Evolutionary conservation across 2,329 filamentous ascomycete species (phyloP), one percentile per base, ranked within the genome.

Genomic region (Pseudocercospora fuligena): DNA sequence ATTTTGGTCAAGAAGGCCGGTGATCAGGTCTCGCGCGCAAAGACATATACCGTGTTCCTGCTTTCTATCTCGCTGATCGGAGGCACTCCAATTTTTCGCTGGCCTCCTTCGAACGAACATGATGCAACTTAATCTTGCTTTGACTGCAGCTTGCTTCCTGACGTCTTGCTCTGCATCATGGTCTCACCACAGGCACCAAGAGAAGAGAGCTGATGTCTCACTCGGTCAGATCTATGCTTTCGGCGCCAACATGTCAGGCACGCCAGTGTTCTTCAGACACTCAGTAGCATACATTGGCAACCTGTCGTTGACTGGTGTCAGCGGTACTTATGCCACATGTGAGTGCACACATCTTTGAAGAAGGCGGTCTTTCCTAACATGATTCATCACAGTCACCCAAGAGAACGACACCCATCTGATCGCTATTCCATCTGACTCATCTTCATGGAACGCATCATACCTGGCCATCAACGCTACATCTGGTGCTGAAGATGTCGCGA

Each of bases 161-260:
- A 27, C 6, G 27, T 27, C 27, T 27, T 3, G 3, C 6, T 27
- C 27, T 27, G 27, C 40, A 43, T 43, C 40, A 2, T 14, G 3
- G 4, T 4, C n/a, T 43, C 40, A 43, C 11, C 40, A 43, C n/a
- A 12, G 40, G 9, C 40, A 43, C 40, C 40, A 43, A 3, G 40
- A 43, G 40, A 43, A 43, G n/a, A 43, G 40, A 43, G 40, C 40
- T 43, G 40, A 43, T 43, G 9, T 43, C 40, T 43, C 40, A 43
- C n/a, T 56, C n/a, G 51, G 51, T 25, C 51, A 56, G 25, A 25
- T 56, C 3, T 56, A 56, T 27, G 51, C 51, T 23, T 56, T 27
- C 25, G 51, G 51, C 23, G 27, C 16, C 51, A 56, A 56, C 51
- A 27, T 56, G 12, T 27, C 51, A 23, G 51, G 51, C 51, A 29